Evolutionary conservation across 2,329 filamentous ascomycete species (phyloP), one percentile per base, ranked within the genome.

Genomic region (Cladosporium sp.): DNA sequence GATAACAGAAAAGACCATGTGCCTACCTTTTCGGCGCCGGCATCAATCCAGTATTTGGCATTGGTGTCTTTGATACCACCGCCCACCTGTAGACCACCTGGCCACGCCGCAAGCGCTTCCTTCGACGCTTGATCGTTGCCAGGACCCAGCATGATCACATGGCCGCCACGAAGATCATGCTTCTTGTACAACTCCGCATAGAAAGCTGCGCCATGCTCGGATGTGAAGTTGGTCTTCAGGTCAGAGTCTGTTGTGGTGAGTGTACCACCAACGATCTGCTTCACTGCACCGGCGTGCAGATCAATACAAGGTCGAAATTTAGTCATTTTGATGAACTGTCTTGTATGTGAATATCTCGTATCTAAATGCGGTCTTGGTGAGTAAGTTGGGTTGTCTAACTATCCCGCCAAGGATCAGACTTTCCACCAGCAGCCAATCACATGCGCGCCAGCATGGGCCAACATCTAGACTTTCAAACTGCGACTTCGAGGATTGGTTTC

Each of bases 181-280:
- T 92, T 84, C 66, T 82, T 84, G 81, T 99, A 99, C 17, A 97
- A 80, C 59, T 80, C 76, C 36, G 92, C 89, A 73, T 90, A 99
- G 77, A 96, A 82, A 3, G 84, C 83, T 2, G 94, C 86, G 9
- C 92, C 88, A 62, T 93, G 86, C 51, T 87, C 84, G 9, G 94
- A 97, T 61, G 96, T 88, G 78, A 91, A 92, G 76, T 99, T 99
- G 50, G 93, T 97, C 77, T 91, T 88, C 59, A 97, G 82, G 28
- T 65, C 67, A 7, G 68, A 57, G 34, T 67, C 63, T 19, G 61
- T 64, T 74, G 71, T 83, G 83, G 76, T 88, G 62, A 99, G 83
- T 1, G 94, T 97, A 60, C 94, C 93, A 66, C 94, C 94, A 40
- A 99, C 92, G 67, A 99, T 99, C 75, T 99, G 94, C 80, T 99